Percentiles rank a stretch among this genome's conserved stretches.
These are phyloP conservation scores for Quaeritorhiza haematococci DNA, from an alignment of 371 early-diverging fungal species.

Conservation along the genomic window DNA sequence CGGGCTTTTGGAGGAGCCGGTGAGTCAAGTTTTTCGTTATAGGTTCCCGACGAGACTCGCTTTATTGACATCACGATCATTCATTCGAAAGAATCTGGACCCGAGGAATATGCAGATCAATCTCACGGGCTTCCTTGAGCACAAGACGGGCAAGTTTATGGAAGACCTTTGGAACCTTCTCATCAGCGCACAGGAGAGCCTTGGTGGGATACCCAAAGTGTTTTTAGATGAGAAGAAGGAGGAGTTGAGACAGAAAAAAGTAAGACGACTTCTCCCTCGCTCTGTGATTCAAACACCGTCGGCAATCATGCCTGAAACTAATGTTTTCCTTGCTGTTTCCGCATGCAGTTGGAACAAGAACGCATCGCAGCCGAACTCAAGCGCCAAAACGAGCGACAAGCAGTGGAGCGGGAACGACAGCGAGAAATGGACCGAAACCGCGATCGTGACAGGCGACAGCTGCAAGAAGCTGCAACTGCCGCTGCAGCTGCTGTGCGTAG, in stretches of 20 bases:
- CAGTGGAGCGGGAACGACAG: constrained; percentile 1
- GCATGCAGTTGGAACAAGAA: constrained; percentile 15
- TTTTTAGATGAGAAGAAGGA: constrained; percentile 83
- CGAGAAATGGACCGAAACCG: no score
- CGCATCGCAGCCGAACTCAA: constrained; percentile 6
- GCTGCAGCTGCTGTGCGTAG: not conserved
- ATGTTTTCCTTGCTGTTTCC: not conserved
- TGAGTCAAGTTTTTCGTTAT: constrained; percentile 25
- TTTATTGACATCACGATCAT: not conserved
- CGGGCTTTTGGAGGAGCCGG: constrained; percentile 72
- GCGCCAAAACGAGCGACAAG: not conserved
- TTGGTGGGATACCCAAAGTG: constrained; percentile 78
- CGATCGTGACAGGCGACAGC: no score
- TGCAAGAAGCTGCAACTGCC: no score
- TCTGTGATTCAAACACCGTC: no score
- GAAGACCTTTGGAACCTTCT: constrained; percentile 85
- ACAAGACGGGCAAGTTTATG: constrained; percentile 74
- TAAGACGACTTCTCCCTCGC: not conserved
- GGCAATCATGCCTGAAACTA: no score
- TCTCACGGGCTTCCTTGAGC: constrained; percentile 90
- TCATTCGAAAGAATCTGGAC: constrained; percentile 63
- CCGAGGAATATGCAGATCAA: constrained; percentile 89
- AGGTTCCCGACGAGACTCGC: not conserved
- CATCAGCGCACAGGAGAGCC: constrained; percentile 77
- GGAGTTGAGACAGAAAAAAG: constrained; percentile 40